Conservation (phyloP, 768 basidiomycete genomes). For the Hygrophoropsis aurantiaca region DNA sequence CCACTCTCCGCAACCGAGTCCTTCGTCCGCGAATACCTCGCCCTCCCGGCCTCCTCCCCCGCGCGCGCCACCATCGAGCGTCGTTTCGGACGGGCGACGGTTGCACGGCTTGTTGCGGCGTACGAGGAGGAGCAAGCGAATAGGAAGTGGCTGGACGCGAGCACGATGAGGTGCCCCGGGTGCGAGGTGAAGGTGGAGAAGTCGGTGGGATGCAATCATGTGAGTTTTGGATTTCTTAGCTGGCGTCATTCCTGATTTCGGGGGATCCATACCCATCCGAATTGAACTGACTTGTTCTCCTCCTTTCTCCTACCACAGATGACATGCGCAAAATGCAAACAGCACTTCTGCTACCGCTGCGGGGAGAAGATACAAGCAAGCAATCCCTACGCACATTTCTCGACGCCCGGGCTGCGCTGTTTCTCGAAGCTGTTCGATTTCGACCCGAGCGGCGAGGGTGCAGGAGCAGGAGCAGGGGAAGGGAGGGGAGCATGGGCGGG, state of each 20-base stretch:
- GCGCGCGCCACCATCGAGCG: constrained; percentile 55
- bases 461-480: too few relatives aligned
- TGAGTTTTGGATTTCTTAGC: constrained; percentile 22
- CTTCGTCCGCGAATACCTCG: constrained; percentile 67
- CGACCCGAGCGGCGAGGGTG: constrained; percentile 29
- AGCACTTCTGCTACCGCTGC: constrained; percentile 85
- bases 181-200: constrained; percentile 77
- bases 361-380: constrained; percentile 47
- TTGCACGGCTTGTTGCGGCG: constrained; percentile 57
- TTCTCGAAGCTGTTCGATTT: constrained; percentile 69
- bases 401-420: constrained; percentile 48
- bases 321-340: constrained; percentile 71
- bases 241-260: too few relatives aligned
- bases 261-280: too few relatives aligned
- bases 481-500: too few relatives aligned
- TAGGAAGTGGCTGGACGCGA: constrained; percentile 65
- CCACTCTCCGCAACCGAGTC: constrained; percentile 65
- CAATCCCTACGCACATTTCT: constrained; percentile 73
- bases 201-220: constrained; percentile 84
- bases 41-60: constrained; percentile 49
- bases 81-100: constrained; percentile 60
- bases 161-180: constrained; percentile 72
- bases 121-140: constrained; percentile 78
- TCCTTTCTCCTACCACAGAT: constrained; percentile 45
- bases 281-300: constrained; percentile 2